These are phyloP conservation scores for Mortierella sp. DNA, from an alignment of 371 early-diverging fungal species.

Conservation along the genomic window DNA sequence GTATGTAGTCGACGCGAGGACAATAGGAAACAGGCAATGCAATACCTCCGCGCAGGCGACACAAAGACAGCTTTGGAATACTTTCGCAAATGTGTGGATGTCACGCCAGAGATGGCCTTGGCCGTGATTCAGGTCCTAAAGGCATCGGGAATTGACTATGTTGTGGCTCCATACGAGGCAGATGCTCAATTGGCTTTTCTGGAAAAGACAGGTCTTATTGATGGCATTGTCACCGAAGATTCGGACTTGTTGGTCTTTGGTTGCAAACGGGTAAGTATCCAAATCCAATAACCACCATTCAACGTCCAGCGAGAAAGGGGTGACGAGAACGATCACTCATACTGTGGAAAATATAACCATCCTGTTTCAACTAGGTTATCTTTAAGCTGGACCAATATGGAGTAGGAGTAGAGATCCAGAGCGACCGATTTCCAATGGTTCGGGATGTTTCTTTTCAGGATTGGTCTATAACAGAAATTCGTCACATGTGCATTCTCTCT, in stretches of 20 bases:
- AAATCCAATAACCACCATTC: background rate
- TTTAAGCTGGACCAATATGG: conserved; percentile 86
- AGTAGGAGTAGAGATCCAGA: conserved; percentile 68
- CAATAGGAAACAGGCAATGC: conserved; percentile 60
- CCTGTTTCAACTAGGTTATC: conserved; percentile 60
- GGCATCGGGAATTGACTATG: conserved; percentile 71
- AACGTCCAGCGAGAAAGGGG: background rate
- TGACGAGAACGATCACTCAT: background rate
- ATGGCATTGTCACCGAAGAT: conserved; percentile 96
- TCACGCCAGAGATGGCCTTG: conserved; percentile 84
- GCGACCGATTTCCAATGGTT: conserved; percentile 56
- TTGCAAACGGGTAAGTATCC: conserved; percentile 67
- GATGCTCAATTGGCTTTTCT: conserved; percentile 98
- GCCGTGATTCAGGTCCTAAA: conserved; percentile 80
- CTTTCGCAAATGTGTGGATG: conserved; percentile 78
- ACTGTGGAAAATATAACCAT: background rate
- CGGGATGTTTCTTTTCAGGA: conserved; percentile 61
- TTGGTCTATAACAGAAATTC: conserved; percentile 73
- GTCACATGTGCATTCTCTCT: conserved; percentile 93
- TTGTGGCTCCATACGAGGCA: conserved; percentile 99
- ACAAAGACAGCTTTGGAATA: conserved; percentile 70
- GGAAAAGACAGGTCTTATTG: conserved; percentile 72
- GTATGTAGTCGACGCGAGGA: conserved; percentile 62
- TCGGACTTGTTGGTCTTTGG: conserved; percentile 98
- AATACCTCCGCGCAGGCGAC: conserved; percentile 61